Percentiles rank a stretch among this genome's conserved stretches.
phyloP scores from a whole-genome alignment of 2,329 filamentous ascomycete species.

The Seiridium unicorne region DNA sequence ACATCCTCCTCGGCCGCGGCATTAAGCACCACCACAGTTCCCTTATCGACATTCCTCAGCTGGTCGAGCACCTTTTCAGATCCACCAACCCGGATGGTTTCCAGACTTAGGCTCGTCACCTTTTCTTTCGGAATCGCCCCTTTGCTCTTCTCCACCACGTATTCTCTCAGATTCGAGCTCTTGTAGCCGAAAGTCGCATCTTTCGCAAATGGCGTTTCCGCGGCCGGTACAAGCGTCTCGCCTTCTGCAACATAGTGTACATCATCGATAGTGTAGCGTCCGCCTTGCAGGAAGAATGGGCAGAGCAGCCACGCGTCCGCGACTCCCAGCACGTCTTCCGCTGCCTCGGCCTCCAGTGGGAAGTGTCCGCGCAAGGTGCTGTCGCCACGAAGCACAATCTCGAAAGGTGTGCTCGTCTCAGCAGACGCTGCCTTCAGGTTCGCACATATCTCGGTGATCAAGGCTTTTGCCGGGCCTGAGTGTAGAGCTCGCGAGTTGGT shows the following conservation, averaged over 20 bases:
- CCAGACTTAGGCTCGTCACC: slow-evolving; percentile 41
- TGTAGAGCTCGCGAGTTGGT: slow-evolving; percentile 58
- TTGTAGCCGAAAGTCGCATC: slow-evolving; percentile 58
- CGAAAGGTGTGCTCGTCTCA: slow-evolving; percentile 37
- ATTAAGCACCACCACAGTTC: slow-evolving; percentile 49
- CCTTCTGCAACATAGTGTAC: slow-evolving; percentile 58
- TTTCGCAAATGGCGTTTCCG: slow-evolving; percentile 52
- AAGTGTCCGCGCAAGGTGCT: slow-evolving; percentile 58
- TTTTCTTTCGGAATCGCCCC: slow-evolving; percentile 35
- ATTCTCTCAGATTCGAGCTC: slow-evolving; percentile 50
- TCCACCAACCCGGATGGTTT: slow-evolving; percentile 46
- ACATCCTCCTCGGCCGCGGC: slow-evolving; percentile 53
- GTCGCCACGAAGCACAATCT: slow-evolving; percentile 56
- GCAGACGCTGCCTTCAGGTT: slow-evolving; percentile 45
- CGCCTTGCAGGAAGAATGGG: slow-evolving; percentile 59
- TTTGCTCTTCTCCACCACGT: slow-evolving; percentile 52
- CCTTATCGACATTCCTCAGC: slow-evolving; percentile 32
- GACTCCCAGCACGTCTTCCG: slow-evolving; percentile 45
- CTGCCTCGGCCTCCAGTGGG: slow-evolving; percentile 52
- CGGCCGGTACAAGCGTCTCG: slow-evolving; percentile 46
- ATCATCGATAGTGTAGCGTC: slow-evolving; percentile 54
- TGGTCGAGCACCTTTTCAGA: slow-evolving; percentile 38
- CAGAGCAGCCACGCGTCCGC: slow-evolving; percentile 54
- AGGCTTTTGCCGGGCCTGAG: slow-evolving; percentile 40
- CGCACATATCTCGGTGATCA: slow-evolving; percentile 49